These are phyloP conservation scores for Tetracladium setigerum DNA, from an alignment of 495 filamentous ascomycete genomes.

Conservation along the genomic window DNA sequence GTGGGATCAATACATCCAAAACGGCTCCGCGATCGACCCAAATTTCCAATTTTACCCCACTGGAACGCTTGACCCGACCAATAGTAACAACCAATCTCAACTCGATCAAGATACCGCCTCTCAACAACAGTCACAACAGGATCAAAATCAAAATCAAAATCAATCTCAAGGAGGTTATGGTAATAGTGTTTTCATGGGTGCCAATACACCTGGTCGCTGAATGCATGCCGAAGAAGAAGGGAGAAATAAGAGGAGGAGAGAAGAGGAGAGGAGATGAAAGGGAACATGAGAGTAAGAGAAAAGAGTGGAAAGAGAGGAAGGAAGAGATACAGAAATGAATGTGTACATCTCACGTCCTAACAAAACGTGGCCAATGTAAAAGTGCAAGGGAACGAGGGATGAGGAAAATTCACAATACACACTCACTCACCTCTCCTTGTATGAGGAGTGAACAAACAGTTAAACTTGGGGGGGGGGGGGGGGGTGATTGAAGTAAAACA, in stretches of 20 bases:
- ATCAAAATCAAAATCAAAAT: neutral
- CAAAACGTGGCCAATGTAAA: no score
- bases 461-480: no score
- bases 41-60: constrained; percentile 19
- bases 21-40: constrained; percentile 13
- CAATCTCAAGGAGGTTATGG: constrained; percentile 5
- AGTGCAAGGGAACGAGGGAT: no score
- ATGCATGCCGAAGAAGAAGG: neutral
- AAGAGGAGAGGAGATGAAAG: neutral
- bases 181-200: constrained; percentile 22
- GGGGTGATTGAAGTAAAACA: no score
- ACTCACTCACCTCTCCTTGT: no score
- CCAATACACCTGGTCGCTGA: constrained; percentile 17
- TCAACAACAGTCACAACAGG: constrained; percentile 4
- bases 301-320: neutral
- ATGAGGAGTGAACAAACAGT: no score
- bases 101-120: neutral
- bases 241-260: neutral
- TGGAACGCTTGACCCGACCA: constrained; percentile 1
- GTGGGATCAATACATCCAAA: constrained; percentile 25
- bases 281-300: neutral
- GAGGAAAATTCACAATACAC: no score
- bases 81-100: constrained; percentile 4
- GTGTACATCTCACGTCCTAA: no score
- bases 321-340: no score